These are phyloP conservation scores for Aspergillus puulaauensis DNA, from an alignment of 2,329 filamentous ascomycete species.

Conservation along the genomic window DNA sequence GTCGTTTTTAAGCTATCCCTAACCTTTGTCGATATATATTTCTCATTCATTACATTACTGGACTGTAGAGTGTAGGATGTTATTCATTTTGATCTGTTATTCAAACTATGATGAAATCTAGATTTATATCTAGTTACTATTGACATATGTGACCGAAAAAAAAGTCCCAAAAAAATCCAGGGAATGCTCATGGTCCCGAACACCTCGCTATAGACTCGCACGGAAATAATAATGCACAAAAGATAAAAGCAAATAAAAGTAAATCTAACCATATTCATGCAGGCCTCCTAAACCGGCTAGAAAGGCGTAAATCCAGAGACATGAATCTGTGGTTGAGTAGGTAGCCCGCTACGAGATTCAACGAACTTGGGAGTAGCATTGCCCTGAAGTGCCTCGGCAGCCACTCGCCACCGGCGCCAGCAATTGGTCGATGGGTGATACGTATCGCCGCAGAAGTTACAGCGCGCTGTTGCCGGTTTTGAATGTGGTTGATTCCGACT, in stretches of 20 bases:
- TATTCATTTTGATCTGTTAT: too few relatives aligned
- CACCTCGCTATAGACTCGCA: conserved; percentile 9
- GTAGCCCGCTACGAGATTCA: conserved; percentile 21
- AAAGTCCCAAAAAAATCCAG: background rate
- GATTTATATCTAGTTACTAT: background rate
- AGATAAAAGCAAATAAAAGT: background rate
- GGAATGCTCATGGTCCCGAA: background rate
- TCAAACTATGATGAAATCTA: background rate
- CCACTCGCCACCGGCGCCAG: conserved; percentile 25
- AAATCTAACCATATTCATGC: background rate
- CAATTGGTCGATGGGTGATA: conserved; percentile 23
- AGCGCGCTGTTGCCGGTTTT: conserved; percentile 12
- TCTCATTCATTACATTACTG: background rate
- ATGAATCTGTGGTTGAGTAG: conserved; percentile 25
- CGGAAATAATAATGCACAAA: background rate
- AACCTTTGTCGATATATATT: background rate
- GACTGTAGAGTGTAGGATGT: too few relatives aligned
- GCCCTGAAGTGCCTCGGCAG: conserved; percentile 24
- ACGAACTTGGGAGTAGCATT: conserved; percentile 23
- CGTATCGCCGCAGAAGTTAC: conserved; percentile 24
- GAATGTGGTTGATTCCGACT: background rate
- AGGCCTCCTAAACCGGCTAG: conserved; percentile 3
- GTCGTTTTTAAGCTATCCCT: background rate
- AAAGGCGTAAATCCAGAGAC: conserved; percentile 24
- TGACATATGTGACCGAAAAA: background rate